These are phyloP conservation scores for Fusarium zealandicum DNA, from an alignment of 2,329 filamentous ascomycete species.

Conservation along the genomic window DNA sequence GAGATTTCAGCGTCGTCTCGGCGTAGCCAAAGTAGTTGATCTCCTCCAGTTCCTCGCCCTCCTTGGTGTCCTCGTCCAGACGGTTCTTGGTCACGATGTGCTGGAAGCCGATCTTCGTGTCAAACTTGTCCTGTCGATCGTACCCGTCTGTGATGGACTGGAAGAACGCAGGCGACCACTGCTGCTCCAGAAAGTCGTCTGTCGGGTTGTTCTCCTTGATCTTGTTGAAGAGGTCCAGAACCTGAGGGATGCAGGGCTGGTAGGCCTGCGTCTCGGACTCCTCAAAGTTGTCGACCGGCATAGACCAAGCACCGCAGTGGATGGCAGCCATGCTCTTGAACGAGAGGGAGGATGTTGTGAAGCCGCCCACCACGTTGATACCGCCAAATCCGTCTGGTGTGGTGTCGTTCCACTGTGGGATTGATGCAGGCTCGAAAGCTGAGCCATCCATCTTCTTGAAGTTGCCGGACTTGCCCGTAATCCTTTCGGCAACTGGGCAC, in stretches of 20 bases:
- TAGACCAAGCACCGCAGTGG: slow-evolving; percentile 52
- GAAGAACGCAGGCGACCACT: slow-evolving; percentile 47
- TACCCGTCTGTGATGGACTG: slow-evolving; percentile 48
- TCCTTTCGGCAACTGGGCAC: slow-evolving; percentile 31
- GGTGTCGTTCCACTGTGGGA: slow-evolving; percentile 40
- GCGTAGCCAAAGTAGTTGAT: slow-evolving; percentile 48
- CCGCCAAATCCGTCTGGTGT: slow-evolving; percentile 45
- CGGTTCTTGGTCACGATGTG: slow-evolving; percentile 42
- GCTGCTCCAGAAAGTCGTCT: slow-evolving; percentile 38
- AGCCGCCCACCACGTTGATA: slow-evolving; percentile 50
- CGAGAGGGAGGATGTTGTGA: slow-evolving; percentile 53
- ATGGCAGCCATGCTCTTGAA: slow-evolving; percentile 53
- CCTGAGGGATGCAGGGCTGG: slow-evolving; percentile 53
- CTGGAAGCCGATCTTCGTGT: slow-evolving; percentile 44
- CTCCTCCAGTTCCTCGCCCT: slow-evolving; percentile 32
- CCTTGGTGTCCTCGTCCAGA: slow-evolving; percentile 31
- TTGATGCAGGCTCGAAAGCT: slow-evolving; percentile 36
- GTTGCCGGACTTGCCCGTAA: slow-evolving; percentile 32
- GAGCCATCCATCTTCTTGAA: slow-evolving; percentile 38
- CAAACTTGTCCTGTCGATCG: slow-evolving; percentile 46
- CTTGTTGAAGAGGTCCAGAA: slow-evolving; percentile 45
- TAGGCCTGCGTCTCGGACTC: slow-evolving; percentile 53
- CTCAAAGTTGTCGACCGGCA: slow-evolving; percentile 50
- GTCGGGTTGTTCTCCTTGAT: slow-evolving; percentile 32
- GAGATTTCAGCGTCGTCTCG: slow-evolving; percentile 42